These are phyloP conservation scores for Xylaria castorea DNA, from an alignment of 495 filamentous ascomycete species.

Conservation along the genomic window DNA sequence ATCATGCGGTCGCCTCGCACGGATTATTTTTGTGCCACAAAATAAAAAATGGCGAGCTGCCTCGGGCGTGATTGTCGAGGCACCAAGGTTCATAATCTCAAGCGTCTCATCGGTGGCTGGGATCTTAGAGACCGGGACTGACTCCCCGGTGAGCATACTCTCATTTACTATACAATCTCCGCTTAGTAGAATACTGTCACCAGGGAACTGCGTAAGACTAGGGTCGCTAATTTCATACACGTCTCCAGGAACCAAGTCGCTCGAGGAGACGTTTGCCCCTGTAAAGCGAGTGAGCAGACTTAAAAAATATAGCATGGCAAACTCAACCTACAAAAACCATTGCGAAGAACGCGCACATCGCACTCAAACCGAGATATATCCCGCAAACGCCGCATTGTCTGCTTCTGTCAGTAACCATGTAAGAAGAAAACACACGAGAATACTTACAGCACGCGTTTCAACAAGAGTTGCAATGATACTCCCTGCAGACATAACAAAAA, in stretches of 20 bases:
- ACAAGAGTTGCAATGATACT: slow-evolving; percentile 89
- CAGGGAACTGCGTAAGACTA: slow-evolving; percentile 89
- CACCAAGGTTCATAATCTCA: slow-evolving; percentile 71
- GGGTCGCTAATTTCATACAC: slow-evolving; percentile 98
- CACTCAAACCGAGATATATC: slow-evolving; percentile 96
- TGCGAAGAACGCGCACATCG: slow-evolving; percentile 89
- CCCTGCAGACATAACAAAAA: slow-evolving; percentile 91
- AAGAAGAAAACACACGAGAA: slow-evolving; percentile 12
- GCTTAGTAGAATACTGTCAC: slow-evolving; percentile 88
- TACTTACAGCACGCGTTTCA: slow-evolving; percentile 82
- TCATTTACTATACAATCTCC: slow-evolving; percentile 99
- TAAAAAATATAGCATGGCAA: slow-evolving; percentile 28
- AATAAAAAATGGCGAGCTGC: slow-evolving; percentile 90
- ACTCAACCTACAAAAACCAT: slow-evolving; percentile 82
- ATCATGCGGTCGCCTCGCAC: slow-evolving; percentile 86
- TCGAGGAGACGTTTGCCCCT: slow-evolving; percentile 87
- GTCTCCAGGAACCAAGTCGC: slow-evolving; percentile 92
- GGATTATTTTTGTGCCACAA: slow-evolving; percentile 92
- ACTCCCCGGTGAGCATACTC: slow-evolving; percentile 99
- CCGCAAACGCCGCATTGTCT: slow-evolving; percentile 89
- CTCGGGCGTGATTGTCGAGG: slow-evolving; percentile 78
- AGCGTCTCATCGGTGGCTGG: slow-evolving; percentile 87
- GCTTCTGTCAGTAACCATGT: slow-evolving; percentile 29
- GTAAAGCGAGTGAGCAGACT: slow-evolving; percentile 32
- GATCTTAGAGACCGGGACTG: slow-evolving; percentile 92